A percentile compares a stretch with the other conserved stretches of the same genome.
These are phyloP conservation scores for Lophiotrema nucula DNA, from an alignment of 495 filamentous ascomycete genomes.

Conservation along the genomic window DNA sequence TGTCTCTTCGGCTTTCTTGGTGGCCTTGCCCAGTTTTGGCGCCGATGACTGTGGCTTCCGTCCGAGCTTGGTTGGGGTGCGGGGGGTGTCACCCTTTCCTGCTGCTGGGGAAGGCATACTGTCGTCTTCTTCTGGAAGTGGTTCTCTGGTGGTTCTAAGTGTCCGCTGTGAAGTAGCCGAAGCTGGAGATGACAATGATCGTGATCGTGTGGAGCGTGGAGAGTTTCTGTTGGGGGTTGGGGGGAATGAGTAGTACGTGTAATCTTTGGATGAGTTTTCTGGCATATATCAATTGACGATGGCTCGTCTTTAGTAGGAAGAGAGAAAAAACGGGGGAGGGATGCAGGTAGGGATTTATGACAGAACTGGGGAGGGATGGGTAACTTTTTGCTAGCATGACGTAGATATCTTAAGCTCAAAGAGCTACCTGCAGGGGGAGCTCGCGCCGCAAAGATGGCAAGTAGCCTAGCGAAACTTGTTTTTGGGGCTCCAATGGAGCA, in stretches of 20 bases:
- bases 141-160: constrained; percentile 26
- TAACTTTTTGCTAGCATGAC: constrained; percentile 25
- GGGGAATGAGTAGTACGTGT: constrained; percentile 54
- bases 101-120: constrained; percentile 52
- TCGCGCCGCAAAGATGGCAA: constrained; percentile 26
- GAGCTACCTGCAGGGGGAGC: constrained; percentile 14
- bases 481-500: constrained; percentile 13
- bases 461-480: constrained; percentile 22
- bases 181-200: constrained; percentile 39
- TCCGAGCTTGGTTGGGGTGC: constrained; percentile 53
- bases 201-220: constrained; percentile 35
- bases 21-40: constrained; percentile 44
- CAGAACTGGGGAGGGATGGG: background rate
- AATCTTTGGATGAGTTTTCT: constrained; percentile 46
- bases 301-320: constrained; percentile 17
- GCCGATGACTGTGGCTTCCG: constrained; percentile 47
- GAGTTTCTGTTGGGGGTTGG: constrained; percentile 49
- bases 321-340: background rate
- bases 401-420: constrained; percentile 18
- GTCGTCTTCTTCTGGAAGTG: constrained; percentile 16
- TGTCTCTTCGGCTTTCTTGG: constrained; percentile 24
- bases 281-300: constrained; percentile 44
- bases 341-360: constrained; percentile 19
- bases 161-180: constrained; percentile 31
- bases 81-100: constrained; percentile 46